These are phyloP conservation scores for Pelargonium nanum DNA, from an alignment of 345 rosid species.

Conservation along the genomic window DNA sequence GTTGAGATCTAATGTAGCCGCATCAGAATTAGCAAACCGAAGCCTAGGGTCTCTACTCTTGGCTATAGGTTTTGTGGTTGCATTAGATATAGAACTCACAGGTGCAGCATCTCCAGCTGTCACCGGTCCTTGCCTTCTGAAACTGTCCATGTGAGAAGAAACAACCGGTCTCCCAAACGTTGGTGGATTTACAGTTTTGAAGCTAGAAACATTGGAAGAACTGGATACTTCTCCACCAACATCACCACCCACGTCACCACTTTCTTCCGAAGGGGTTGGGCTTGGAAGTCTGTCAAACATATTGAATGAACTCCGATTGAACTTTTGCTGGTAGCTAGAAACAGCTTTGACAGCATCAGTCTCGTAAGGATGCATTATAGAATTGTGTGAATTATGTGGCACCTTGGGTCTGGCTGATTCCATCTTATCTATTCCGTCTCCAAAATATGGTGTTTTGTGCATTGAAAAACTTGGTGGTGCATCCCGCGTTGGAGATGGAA, in stretches of 20 bases:
- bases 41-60: slow-evolving; percentile 94
- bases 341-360: slow-evolving; percentile 66
- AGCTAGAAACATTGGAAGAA: slow-evolving; percentile 17
- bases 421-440: slow-evolving; percentile 29
- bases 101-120: slow-evolving; percentile 22
- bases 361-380: slow-evolving; percentile 53
- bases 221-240: slow-evolving; percentile 65
- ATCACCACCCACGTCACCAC: slow-evolving; percentile 44
- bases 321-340: slow-evolving; percentile 71
- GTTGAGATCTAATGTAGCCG: slow-evolving; percentile 26
- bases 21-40: slow-evolving; percentile 46
- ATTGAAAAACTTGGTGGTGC: slow-evolving; percentile 40
- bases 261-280: slow-evolving; percentile 90
- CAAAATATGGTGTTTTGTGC: slow-evolving; percentile 23
- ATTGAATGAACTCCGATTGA: slow-evolving; percentile 36
- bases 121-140: slow-evolving; percentile 15
- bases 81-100: slow-evolving; percentile 22
- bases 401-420: slow-evolving; percentile 23
- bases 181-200: slow-evolving; percentile 15
- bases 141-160: slow-evolving; percentile 15
- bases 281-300: slow-evolving; percentile 66
- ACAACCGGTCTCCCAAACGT: slow-evolving; percentile 18
- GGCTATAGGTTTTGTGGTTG: slow-evolving; percentile 37
- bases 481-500: slow-evolving; percentile 91
- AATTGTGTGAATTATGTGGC: slow-evolving; percentile 21